Evolutionary conservation across 2,329 filamentous ascomycete genomes (phyloP), one percentile per base, ranked within the genome.

Genomic region (Fusarium tanahbumbuense): DNA sequence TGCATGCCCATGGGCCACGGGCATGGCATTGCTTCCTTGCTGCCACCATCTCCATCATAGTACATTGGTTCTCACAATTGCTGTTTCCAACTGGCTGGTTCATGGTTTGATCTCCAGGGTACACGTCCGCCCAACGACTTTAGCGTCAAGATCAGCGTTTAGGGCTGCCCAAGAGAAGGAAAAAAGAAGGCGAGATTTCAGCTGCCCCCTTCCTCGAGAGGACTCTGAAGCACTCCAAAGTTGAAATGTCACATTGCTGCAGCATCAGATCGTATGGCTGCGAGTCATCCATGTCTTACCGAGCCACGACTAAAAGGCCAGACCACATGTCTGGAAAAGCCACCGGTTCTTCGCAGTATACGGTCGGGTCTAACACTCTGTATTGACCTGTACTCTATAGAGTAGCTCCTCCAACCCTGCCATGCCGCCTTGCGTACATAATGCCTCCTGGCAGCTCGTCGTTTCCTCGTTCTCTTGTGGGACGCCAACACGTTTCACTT

Each of bases 261-360:
- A 70, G 64, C 56, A 63, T 59, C 53, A 58, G 50, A 72, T 74
- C 66, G 60, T 64, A 56, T 57, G 68, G 61, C 75, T 76, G 71
- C 68, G 70, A 68, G 71, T 73, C 75, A 76, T 73, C 56, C 57
- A 60, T 60, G 34, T 61, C 66, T 64, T 60, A 68, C 62, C 46
- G 56, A 72, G 64, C 44, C 37, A 60, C 32, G 41, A 44, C 45
- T 52, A 22, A 27, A 27, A 42, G 56, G 59, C 42, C 32, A 52
- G 32, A 30, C 67, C 71, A 70, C 67, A 47, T 60, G 57, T 60
- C 62, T 73, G 72, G 70, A 46, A 63, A 64, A 57, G 57, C 54
- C 54, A 62, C 62, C 44, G 42, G 63, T 32, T 54, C 56, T 54
- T 70, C 57, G 30, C 22, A 56, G 49, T 48, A 52, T 57, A 48